Conservation (phyloP, 345 rosid genomes). For the Gossypium mustelinum region DNA sequence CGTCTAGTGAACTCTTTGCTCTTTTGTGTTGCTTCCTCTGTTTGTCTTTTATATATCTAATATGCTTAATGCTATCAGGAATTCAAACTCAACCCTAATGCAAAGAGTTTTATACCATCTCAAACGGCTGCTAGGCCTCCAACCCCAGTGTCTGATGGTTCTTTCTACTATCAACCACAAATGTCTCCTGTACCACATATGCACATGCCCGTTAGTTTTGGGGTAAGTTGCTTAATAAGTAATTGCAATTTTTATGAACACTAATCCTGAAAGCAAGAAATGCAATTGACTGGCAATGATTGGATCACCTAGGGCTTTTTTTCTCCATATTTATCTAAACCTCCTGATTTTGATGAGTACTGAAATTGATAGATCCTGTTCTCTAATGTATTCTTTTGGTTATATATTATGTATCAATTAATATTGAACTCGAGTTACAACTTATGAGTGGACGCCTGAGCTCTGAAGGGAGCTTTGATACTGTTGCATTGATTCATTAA, state of each 20-base stretch:
- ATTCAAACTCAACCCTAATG: constrained; percentile 89
- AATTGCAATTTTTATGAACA: background rate
- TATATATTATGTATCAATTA: background rate
- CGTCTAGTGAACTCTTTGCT: no score
- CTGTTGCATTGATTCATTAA: background rate
- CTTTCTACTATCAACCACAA: constrained; percentile 56
- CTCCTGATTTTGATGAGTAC: no score
- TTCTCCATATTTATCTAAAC: no score
- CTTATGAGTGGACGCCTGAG: background rate
- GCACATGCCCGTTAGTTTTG: constrained; percentile 66
- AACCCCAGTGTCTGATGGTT: constrained; percentile 54
- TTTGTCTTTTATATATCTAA: background rate
- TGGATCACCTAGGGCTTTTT: background rate
- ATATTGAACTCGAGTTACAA: background rate
- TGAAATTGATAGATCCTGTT: no score
- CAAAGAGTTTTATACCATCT: constrained; percentile 72
- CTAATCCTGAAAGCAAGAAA: background rate
- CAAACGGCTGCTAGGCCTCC: constrained; percentile 51
- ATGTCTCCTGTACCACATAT: constrained; percentile 49
- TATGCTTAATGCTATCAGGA: constrained; percentile 46
- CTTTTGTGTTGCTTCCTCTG: background rate
- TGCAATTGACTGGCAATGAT: background rate
- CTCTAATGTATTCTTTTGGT: background rate
- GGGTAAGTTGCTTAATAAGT: constrained; percentile 41
- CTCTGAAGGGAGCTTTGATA: background rate